These are phyloP conservation scores for Evernia prunastri DNA, from an alignment of 495 filamentous ascomycete genomes.

Conservation along the genomic window DNA sequence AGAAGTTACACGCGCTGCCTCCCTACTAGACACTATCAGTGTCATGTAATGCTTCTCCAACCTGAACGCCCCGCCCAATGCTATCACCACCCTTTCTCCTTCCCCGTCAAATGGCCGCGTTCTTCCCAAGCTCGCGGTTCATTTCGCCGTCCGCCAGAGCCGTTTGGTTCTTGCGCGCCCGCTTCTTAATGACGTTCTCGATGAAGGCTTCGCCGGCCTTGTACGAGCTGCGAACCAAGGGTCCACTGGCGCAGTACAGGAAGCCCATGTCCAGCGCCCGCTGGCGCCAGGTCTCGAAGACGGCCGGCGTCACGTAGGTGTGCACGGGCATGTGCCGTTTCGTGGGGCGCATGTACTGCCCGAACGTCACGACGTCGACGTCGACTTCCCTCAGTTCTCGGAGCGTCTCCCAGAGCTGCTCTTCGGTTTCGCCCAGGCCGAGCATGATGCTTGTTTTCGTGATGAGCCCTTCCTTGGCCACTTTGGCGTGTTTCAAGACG, in stretches of 20 bases:
- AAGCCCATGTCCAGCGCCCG: constrained; percentile 93
- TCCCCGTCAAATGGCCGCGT: background rate
- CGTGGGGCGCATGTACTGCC: constrained; percentile 98
- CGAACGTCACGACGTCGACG: constrained; percentile 95
- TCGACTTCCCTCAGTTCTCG: constrained; percentile 68
- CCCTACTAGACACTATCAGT: background rate
- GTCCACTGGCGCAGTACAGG: constrained; percentile 90
- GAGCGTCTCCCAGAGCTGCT: constrained; percentile 77
- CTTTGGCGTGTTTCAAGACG: constrained; percentile 79
- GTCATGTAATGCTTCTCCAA: background rate
- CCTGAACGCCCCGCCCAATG: background rate
- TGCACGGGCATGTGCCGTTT: constrained; percentile 96
- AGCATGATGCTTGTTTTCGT: constrained; percentile 98
- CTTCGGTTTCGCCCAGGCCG: constrained; percentile 84
- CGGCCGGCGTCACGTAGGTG: constrained; percentile 83
- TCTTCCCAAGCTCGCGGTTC: background rate
- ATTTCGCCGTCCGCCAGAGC: constrained; percentile 15
- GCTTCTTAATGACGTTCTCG: constrained; percentile 93
- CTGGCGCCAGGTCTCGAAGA: constrained; percentile 85
- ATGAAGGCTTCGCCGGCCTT: constrained; percentile 98
- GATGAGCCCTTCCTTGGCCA: constrained; percentile 64
- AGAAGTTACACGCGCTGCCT: background rate
- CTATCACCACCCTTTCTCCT: background rate
- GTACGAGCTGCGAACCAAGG: constrained; percentile 86
- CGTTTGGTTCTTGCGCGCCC: constrained; percentile 30